Percentiles rank a stretch among this genome's conserved stretches.
These are phyloP conservation scores for Puccinia triticina DNA, from an alignment of 1,284 basidiomycete species.

Conservation along the genomic window DNA sequence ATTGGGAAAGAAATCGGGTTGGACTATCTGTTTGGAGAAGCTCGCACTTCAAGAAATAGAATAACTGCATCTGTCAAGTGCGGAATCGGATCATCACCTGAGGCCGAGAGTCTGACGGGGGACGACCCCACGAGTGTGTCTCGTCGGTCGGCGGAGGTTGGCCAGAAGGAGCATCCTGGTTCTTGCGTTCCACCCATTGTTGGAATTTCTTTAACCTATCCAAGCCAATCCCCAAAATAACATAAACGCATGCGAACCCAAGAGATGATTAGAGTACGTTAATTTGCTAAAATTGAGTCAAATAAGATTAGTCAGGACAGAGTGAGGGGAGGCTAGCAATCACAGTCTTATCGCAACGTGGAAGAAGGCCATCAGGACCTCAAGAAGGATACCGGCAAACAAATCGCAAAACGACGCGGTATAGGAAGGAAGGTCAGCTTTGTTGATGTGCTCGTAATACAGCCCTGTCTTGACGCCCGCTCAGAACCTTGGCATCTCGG, in stretches of 20 bases:
- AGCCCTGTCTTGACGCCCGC: no score
- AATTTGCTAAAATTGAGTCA: background rate
- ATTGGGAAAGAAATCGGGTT: background rate
- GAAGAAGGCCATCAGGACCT: constrained; percentile 15
- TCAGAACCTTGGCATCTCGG: no score
- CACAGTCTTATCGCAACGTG: constrained; percentile 32
- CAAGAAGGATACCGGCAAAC: background rate
- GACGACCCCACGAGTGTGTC: constrained; percentile 1
- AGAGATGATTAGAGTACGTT: background rate
- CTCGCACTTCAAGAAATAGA: constrained; percentile 13
- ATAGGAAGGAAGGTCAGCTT: background rate
- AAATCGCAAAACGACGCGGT: background rate
- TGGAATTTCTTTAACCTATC: constrained; percentile 31
- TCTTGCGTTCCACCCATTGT: constrained; percentile 27
- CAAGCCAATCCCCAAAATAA: constrained; percentile 11
- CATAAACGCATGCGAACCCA: background rate
- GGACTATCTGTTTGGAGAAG: constrained; percentile 2
- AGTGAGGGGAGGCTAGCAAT: background rate
- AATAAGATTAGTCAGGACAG: background rate
- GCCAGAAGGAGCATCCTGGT: constrained; percentile 30
- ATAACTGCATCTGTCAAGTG: background rate
- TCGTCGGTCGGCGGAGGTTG: background rate
- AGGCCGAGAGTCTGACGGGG: constrained; percentile 5
- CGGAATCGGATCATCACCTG: constrained; percentile 26
- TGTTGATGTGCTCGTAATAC: no score